Base-by-base conservation (phyloP, 1,139 yeast genomes). In the Chernovozyma aurita region DNA sequence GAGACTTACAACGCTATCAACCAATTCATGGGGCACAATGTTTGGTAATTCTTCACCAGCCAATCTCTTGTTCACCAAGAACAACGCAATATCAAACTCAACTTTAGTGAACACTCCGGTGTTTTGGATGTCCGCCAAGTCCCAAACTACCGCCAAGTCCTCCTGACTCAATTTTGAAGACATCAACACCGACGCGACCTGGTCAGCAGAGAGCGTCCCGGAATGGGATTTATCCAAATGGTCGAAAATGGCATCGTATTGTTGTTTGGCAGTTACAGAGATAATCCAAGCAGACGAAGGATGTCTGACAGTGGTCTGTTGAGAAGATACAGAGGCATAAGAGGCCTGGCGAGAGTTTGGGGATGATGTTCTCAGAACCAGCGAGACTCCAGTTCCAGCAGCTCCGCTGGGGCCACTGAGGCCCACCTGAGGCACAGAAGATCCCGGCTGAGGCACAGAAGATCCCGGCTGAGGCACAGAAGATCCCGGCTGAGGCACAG, bases 11-110 rank as follows among this genome's bases (percentile, higher is more conserved):
- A 52, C 15, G 36, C 37, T 11, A 38, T 63, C 56, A 37, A 79
- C 53, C 45, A 80, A 63, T 18, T 70, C 61, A 28, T 73, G 73
- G 3, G 86, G 85, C 31, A 79, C 73, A 8, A 78, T 70, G 46
- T 78, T 76, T 2, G 98, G 98, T 45, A 92, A 69, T 20, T 73
- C 78, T 30, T 71, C 70, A 14, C 97, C 97, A 2, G 85, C 73
- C 42, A 88, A 68, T 50, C 78, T 83, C 59, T 81, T 86, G 59
- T 88, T 95, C 11, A 92, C 94, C 49, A 92, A 73, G 55, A 83
- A 92, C 84, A 92, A 84, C 12, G 98, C 97, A 53, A 92, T 84
- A 2, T 95, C 80, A 59, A 94, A 92, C 57, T 92, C 98, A 43
- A 77, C 67, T 52, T 76, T 80, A 29, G 86, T 73, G 52, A 94